phyloP scores from a whole-genome alignment of 2,329 filamentous ascomycete genomes.

The Tolypocladium pustulatum region DNA sequence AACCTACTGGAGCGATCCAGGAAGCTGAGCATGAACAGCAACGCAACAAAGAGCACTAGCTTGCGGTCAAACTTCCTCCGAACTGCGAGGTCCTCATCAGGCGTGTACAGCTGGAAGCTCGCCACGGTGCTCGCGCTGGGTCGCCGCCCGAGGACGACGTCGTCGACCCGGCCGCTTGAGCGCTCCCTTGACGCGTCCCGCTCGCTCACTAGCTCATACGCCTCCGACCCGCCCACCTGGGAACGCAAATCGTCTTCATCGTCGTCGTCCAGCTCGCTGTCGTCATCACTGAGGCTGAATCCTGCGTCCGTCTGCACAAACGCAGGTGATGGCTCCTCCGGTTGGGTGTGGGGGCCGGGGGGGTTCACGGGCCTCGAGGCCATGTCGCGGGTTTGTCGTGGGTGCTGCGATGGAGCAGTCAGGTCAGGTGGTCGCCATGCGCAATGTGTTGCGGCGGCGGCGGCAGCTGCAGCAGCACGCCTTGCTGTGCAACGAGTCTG shows the following conservation, averaged over 20 bases:
- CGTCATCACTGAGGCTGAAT: conserved; percentile 23
- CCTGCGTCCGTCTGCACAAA: conserved; percentile 29
- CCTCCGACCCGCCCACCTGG: conserved; percentile 17
- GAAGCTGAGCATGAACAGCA: conserved; percentile 78
- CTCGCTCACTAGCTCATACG: conserved; percentile 21
- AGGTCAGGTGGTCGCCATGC: not conserved
- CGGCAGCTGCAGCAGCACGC: not conserved
- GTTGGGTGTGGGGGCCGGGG: conserved; percentile 1
- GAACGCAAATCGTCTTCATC: conserved; percentile 20
- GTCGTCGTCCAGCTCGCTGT: conserved; percentile 18
- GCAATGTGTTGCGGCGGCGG: not conserved
- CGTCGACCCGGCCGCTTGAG: conserved; percentile 9
- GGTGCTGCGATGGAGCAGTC: not conserved
- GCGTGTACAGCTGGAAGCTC: conserved; percentile 34
- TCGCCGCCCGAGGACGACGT: conserved; percentile 6
- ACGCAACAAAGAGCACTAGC: conserved; percentile 69
- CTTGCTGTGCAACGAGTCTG: not conserved
- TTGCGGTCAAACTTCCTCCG: conserved; percentile 66
- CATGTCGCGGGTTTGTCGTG: not conserved
- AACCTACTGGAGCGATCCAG: conserved; percentile 70
- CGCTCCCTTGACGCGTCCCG: not conserved
- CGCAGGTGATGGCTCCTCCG: conserved; percentile 18
- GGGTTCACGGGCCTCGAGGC: conserved; percentile 6
- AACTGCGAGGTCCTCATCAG: conserved; percentile 63
- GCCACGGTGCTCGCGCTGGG: conserved; percentile 16